Evolutionary conservation across 805 yeast genomes (phyloP).

Genomic region (Wickerhamiella bombiphila): DNA sequence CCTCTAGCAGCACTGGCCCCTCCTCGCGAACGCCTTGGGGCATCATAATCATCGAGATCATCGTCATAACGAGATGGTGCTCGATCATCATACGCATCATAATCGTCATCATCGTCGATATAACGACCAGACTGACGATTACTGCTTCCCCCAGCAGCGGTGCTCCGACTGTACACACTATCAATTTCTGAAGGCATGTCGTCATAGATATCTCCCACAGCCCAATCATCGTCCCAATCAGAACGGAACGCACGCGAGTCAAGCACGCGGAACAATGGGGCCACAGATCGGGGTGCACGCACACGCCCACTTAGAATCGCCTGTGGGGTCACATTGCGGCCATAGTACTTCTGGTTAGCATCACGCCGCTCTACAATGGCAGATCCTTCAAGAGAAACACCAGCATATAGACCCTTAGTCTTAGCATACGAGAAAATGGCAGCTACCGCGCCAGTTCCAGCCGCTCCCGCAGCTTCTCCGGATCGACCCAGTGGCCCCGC

Average conservation of each 20-base stretch:
- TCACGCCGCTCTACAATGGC: conserved; percentile 94
- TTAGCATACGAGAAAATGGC: conserved; percentile 90
- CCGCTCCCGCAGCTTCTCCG: conserved; percentile 95
- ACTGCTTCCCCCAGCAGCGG: conserved; percentile 3
- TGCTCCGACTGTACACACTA: conserved; percentile 23
- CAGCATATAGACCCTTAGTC: conserved; percentile 93
- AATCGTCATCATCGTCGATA: conserved; percentile 28
- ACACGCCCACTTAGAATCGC: conserved; percentile 70
- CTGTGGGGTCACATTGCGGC: conserved; percentile 77
- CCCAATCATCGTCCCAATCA: conserved; percentile 32
- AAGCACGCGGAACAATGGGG: conserved; percentile 69
- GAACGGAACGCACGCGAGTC: conserved; percentile 67
- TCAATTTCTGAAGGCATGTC: conserved; percentile 65
- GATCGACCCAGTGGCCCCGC: conserved; percentile 97
- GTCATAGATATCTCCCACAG: conserved; percentile 53
- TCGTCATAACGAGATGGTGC: conserved; percentile 36
- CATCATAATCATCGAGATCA: conserved; percentile 11
- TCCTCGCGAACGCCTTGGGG: conserved; percentile 10
- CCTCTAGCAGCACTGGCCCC: too few species aligned
- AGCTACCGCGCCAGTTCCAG: conserved; percentile 72
- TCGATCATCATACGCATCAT: conserved; percentile 4
- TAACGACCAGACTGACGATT: conserved; percentile 7
- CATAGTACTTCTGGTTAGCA: conserved; percentile 90
- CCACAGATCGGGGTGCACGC: conserved; percentile 87
- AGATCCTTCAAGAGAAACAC: conserved; percentile 93